Conservation (phyloP, 139 green algal species). For the Chlorella sp. region DNA sequence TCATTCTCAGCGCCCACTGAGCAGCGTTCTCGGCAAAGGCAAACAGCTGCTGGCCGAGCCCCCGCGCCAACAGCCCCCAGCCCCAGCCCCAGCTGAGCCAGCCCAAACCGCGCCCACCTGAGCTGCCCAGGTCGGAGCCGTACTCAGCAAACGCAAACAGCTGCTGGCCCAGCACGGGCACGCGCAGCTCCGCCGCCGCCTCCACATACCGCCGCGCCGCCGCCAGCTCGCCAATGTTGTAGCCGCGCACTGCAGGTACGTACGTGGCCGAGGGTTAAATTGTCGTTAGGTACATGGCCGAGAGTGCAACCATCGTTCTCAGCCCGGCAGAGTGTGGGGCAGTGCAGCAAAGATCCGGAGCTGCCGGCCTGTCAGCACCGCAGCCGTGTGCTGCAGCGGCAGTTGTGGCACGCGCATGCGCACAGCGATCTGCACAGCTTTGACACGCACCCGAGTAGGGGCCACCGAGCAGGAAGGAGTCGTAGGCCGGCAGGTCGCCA, state of each 20-base stretch:
- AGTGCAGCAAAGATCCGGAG: background rate
- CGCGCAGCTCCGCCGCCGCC: slow-evolving; percentile 79
- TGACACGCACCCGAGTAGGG: slow-evolving; percentile 80
- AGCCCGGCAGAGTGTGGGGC: no score
- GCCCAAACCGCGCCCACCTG: background rate
- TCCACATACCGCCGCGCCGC: slow-evolving; percentile 82
- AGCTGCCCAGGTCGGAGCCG: slow-evolving; percentile 86
- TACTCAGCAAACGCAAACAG: slow-evolving; percentile 91
- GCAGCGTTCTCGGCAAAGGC: slow-evolving; percentile 92
- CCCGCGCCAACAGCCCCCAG: slow-evolving; percentile 82
- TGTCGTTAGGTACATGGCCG: no score
- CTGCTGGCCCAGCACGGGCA: slow-evolving; percentile 74
- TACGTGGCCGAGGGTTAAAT: no score
- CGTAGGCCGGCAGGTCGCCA: slow-evolving; percentile 93
- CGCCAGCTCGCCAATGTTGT: slow-evolving; percentile 94
- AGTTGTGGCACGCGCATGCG: no score
- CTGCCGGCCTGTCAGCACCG: no score
- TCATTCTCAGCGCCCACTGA: no score
- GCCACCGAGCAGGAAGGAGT: slow-evolving; percentile 93
- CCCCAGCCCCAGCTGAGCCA: no score
- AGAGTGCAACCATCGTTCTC: no score
- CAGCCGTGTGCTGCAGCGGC: background rate
- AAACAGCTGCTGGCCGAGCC: slow-evolving; percentile 81
- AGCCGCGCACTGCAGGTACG: slow-evolving; percentile 79
- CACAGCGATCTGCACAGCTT: no score